phyloP scores from a whole-genome alignment of 192 early-diverging fungal genomes.

The Umbelopsis sp. region DNA sequence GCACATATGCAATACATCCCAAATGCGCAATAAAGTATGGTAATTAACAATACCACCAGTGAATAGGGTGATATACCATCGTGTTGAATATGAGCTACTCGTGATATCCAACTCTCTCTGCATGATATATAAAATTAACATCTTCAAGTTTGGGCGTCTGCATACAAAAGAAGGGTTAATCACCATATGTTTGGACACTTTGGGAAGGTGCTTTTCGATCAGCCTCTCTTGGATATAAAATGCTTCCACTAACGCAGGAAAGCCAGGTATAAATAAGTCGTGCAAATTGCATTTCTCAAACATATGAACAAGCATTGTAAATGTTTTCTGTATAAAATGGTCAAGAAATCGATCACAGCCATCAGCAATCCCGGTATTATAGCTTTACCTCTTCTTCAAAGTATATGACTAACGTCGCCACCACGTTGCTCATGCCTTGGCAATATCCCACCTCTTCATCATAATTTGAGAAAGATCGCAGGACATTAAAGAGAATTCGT shows the following conservation, averaged over 20 bases:
- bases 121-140: not conserved
- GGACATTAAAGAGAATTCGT: slow-evolving; percentile 74
- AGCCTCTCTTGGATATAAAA: slow-evolving; percentile 60
- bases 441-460: slow-evolving; percentile 85
- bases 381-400: slow-evolving; percentile 56
- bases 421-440: slow-evolving; percentile 85
- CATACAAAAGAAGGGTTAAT: not conserved
- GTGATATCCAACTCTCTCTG: slow-evolving; percentile 51
- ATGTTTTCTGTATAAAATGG: slow-evolving; percentile 47
- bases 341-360: not conserved
- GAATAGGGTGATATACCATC: slow-evolving; percentile 64
- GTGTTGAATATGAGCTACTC: slow-evolving; percentile 55
- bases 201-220: slow-evolving; percentile 47
- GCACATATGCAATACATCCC: slow-evolving; percentile 54
- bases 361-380: not conserved
- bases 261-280: slow-evolving; percentile 55
- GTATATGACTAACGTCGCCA: slow-evolving; percentile 74
- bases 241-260: slow-evolving; percentile 56
- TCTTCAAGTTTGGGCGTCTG: not conserved
- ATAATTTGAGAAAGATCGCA: slow-evolving; percentile 77
- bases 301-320: slow-evolving; percentile 52
- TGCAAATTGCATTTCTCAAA: slow-evolving; percentile 53
- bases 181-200: slow-evolving; percentile 52
- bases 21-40: slow-evolving; percentile 56
- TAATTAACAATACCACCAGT: slow-evolving; percentile 55